Percentiles rank a stretch among this genome's conserved stretches.
These are phyloP conservation scores for Phytophthora sojae DNA, from an alignment of 352 stramenopile genomes.

Conservation along the genomic window DNA sequence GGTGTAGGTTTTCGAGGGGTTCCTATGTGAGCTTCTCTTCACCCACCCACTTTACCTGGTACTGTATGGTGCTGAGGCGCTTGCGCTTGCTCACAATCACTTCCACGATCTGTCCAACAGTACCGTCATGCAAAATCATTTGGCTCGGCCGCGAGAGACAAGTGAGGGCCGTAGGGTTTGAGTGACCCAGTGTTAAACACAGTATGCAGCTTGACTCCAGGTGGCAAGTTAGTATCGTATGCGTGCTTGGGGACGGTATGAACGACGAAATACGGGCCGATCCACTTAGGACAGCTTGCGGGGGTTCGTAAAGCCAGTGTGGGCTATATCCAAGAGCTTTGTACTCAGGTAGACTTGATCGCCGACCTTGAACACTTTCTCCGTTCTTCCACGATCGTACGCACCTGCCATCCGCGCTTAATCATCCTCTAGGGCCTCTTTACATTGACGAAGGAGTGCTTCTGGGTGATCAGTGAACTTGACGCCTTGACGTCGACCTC, in stretches of 20 bases:
- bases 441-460: conserved; percentile 5
- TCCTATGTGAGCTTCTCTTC: neutral
- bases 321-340: conserved; percentile 1
- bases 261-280: neutral
- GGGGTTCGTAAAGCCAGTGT: conserved; percentile 1
- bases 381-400: conserved; percentile 4
- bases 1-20: neutral
- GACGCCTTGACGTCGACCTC: neutral
- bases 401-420: conserved; percentile 2
- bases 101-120: neutral
- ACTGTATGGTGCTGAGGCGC: neutral
- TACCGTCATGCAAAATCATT: neutral
- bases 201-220: neutral
- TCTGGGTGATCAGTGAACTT: neutral
- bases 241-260: neutral
- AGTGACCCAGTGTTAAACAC: neutral
- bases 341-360: conserved; percentile 3
- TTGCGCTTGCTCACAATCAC: conserved; percentile 1
- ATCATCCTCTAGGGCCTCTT: conserved; percentile 9
- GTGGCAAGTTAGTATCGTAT: neutral
- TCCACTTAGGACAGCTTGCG: neutral
- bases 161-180: neutral
- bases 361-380: conserved; percentile 9
- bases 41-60: conserved; percentile 12
- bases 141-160: neutral